Base-by-base conservation (phyloP, 208 protist genomes). In the Sergeia podlipaevii region DNA sequence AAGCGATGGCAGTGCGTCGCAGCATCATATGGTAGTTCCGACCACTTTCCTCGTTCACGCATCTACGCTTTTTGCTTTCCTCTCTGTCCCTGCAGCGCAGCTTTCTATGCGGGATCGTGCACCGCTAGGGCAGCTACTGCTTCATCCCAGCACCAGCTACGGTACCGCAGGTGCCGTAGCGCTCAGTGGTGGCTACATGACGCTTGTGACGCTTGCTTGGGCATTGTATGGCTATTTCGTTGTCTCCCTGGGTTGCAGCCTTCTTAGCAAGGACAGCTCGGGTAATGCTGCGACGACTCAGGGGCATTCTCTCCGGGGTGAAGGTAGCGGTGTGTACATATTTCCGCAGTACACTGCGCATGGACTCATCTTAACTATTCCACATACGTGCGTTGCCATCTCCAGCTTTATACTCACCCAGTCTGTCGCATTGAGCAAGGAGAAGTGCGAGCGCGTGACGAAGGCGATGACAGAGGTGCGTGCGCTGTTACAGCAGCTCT, bases 191-290 rank as follows among this genome's bases (percentile, higher is more conserved):
- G 76, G 63, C 17, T 91, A 82, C 60, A 70, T 81, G 2, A 70
- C 73, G 0, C 59, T 85, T 43, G 71, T 81, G 32, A 77, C 76
- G n/a, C 52, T 87, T 21, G 83, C 72, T 23, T 91, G 83, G 83
- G 47, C 67, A 27, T 30, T 71, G 18, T 91, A 83, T 54, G 45
- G 60, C 13, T 29, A 70, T 23, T 58, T 64, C 55, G 61, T 47
- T n/a, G 4, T 76, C 24, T 57, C 63, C 33, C 61, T 67, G 60
- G 57, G 37, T 39, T 64, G 59, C 23, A n/a, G n/a, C n/a, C n/a
- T n/a, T n/a, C n/a, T n/a, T n/a, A n/a, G n/a, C n/a, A n/a, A n/a
- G n/a, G n/a, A n/a, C n/a, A n/a, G n/a, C n/a, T n/a, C n/a, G n/a
- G n/a, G n/a, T n/a, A n/a, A n/a, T n/a, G n/a, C n/a, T n/a, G 7